phyloP scores from a whole-genome alignment of 2,329 filamentous ascomycete species.

The Talaromyces marneffei region DNA sequence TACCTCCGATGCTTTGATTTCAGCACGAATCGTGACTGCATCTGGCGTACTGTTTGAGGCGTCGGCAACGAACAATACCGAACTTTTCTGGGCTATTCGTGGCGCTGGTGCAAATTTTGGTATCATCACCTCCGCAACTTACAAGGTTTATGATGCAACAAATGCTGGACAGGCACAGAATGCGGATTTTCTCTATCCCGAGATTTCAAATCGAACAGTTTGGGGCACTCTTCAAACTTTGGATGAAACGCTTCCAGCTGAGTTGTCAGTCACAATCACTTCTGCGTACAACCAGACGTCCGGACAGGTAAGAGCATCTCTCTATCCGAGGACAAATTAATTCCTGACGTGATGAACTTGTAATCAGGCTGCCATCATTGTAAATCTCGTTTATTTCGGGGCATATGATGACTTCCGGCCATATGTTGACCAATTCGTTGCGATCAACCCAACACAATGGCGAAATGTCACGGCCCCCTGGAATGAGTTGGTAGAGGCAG shows the following conservation, averaged over 20 bases:
- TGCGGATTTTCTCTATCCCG: slow-evolving; percentile 17
- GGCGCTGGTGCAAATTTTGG: slow-evolving; percentile 36
- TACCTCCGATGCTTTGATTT: slow-evolving; percentile 8
- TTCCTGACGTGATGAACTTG: not conserved
- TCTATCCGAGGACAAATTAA: not conserved
- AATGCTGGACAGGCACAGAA: slow-evolving; percentile 18
- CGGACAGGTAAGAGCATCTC: not conserved
- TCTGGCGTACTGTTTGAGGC: slow-evolving; percentile 31
- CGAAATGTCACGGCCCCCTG: slow-evolving; percentile 5
- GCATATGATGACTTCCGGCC: not conserved
- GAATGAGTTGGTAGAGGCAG: not conserved
- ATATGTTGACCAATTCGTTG: slow-evolving; percentile 6
- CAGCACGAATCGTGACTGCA: slow-evolving; percentile 28
- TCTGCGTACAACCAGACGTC: slow-evolving; percentile 9
- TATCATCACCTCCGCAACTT: slow-evolving; percentile 30
- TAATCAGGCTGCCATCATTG: slow-evolving; percentile 4
- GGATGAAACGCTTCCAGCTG: slow-evolving; percentile 5
- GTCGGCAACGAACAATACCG: slow-evolving; percentile 25
- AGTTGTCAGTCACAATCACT: slow-evolving; percentile 3
- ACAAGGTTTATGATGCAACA: slow-evolving; percentile 25
- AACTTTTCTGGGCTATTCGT: slow-evolving; percentile 33
- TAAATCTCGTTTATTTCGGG: slow-evolving; percentile 11
- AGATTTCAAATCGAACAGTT: slow-evolving; percentile 10
- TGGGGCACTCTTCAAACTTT: slow-evolving; percentile 8
- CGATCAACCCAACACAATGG: slow-evolving; percentile 2